Evolutionary conservation across 805 yeast species (phyloP), one percentile per base, ranked within the genome.

Genomic region (Saturnispora hagleri): DNA sequence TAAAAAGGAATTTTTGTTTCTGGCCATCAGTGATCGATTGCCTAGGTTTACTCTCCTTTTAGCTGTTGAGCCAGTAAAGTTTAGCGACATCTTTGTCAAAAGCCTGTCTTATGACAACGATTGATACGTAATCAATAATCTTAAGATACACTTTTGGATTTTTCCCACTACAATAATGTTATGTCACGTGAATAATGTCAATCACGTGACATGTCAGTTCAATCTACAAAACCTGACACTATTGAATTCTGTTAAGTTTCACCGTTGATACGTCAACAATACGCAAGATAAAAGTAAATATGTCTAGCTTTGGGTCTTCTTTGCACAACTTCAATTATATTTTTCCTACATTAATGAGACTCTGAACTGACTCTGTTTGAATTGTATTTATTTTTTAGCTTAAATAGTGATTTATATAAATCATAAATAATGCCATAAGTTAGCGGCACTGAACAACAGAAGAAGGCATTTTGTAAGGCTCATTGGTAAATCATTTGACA

Each of bases 1-100:
- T n/a, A 91, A 67, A 48, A 75, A 71, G 58, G 75, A 64, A 51
- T 70, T 58, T 53, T 72, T 66, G 64, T 74, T 60, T 55, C 67
- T 50, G 49, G 65, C 52, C 7, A 50, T 17, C 24, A 62, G 53
- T 15, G 52, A 54, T 22, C 70, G 52, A 43, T 60, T 60, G 60
- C 66, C 66, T 65, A 80, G 73, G 70, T 91, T 86, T 55, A 85
- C 78, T 41, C 60, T 62, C 48, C 71, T 53, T 45, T 61, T 61
- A 24, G 54, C 54, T 3, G 71, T 66, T 1, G 63, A 51, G 5
- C 72, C 72, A 3, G 64, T 67, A 48, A 68, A 69, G 51, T 68
- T 69, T 34, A 60, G 49, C 34, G 58, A 58, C 67, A 63, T 63
- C 15, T 38, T 38, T 38, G 26, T 18, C 24, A 1, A 8, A 8